A percentile compares a stretch with the other conserved stretches of the same genome.
phyloP scores from a whole-genome alignment of 306 rosid genomes.

The Crotalaria pallida region DNA sequence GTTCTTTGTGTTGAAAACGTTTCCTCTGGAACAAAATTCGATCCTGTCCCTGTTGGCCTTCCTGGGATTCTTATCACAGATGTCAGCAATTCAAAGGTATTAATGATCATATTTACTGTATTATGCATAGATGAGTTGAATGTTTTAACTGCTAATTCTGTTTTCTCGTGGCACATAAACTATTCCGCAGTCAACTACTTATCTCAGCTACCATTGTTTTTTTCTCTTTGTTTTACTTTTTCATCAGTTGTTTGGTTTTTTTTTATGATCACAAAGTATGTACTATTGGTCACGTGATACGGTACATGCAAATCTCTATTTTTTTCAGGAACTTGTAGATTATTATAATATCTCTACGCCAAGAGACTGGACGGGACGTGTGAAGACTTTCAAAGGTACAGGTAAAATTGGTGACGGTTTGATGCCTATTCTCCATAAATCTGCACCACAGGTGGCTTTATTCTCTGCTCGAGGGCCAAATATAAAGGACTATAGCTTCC shows the following conservation, averaged over 20 bases:
- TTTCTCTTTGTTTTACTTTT: slow-evolving; percentile 4
- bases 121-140: not conserved
- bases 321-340: slow-evolving; percentile 77
- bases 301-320: slow-evolving; percentile 13
- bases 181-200: slow-evolving; percentile 8
- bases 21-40: slow-evolving; percentile 90
- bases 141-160: not conserved
- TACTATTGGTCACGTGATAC: slow-evolving; percentile 17
- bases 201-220: not conserved
- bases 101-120: slow-evolving; percentile 5
- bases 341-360: slow-evolving; percentile 84
- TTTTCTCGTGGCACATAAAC: not conserved
- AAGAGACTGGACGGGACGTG: slow-evolving; percentile 98
- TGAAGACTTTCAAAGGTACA: slow-evolving; percentile 69
- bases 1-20: slow-evolving; percentile 91
- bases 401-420: slow-evolving; percentile 93
- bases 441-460: slow-evolving; percentile 96
- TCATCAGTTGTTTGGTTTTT: not conserved
- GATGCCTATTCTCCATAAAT: slow-evolving; percentile 83
- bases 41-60: slow-evolving; percentile 87
- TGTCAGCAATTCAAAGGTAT: slow-evolving; percentile 78
- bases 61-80: slow-evolving; percentile 91
- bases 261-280: slow-evolving; percentile 9
- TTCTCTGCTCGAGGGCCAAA: slow-evolving; percentile 98
- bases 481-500: slow-evolving; percentile 84